Base-by-base conservation (phyloP, 2,329 filamentous ascomycete species). In the Talaromyces rugulosus region DNA sequence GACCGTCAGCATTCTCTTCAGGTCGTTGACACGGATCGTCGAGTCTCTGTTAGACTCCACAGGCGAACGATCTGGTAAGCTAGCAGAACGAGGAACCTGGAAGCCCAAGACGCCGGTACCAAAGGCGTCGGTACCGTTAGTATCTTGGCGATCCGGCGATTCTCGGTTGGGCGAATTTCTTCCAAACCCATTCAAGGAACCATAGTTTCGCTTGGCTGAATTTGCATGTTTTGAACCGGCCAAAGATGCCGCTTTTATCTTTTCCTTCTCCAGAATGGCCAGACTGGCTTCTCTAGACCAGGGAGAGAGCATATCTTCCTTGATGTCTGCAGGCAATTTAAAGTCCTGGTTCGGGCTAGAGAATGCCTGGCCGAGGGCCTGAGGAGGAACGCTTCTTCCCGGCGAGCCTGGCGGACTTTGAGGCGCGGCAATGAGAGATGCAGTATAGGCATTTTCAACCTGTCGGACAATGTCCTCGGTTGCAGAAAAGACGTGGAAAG, bases 231-330 rank as follows among this genome's bases (percentile, higher is more conserved):
- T 87, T 2, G 92, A 96, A 27, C 91, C 92, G 59, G 82, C 90
- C 60, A 96, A 78, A 4, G 92, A 96, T 12, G 85, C 85, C 0
- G 90, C 86, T 68, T 88, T 90, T 68, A 87, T 87, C 56, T 82
- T 85, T 60, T 90, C 81, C 62, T 81, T 86, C 63, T 89, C 86
- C 56, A 91, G 83, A 42, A 85, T 82, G 11, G 87, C 84, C 58
- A 95, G 79, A 34, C 89, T 90, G 14, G 81, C 77, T 27, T 96
- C 92, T 70, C 88, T 87, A 44, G 87, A 89, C 94, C 94, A 97
- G 55, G 90, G 85, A 23, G 85, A 81, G 62, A 92, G 78, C 84
- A 97, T 90, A 66, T 91, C 85, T 64, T 95, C 90, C 66, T 84
- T 87, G 67, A 92, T 85, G 31, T 80, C 82, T 16, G 79, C 74